Percentiles rank a stretch among this genome's conserved stretches.
Conservation (phyloP, 2,329 filamentous ascomycete genomes). For the Aureobasidium sp. region DNA sequence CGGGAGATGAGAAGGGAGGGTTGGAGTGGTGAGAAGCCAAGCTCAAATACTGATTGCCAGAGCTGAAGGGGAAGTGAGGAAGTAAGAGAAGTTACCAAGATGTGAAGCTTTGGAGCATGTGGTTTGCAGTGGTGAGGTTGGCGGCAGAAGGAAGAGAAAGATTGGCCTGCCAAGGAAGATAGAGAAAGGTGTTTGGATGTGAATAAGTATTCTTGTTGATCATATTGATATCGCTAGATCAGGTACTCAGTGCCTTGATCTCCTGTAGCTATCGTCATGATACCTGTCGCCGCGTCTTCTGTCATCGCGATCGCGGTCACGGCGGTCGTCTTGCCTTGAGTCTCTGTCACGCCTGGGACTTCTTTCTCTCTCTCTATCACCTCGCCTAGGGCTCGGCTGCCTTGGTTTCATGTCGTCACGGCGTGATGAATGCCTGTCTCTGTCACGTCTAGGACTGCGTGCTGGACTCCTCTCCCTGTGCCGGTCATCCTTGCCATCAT, state of each 20-base stretch:
- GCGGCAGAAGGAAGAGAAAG: too few species aligned
- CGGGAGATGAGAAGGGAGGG: too few species aligned
- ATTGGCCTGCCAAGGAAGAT: too few species aligned
- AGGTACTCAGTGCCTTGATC: conserved; percentile 17
- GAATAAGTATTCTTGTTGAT: background rate
- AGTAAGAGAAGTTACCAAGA: too few species aligned
- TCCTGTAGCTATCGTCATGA: conserved; percentile 19
- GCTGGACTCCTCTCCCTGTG: conserved; percentile 30
- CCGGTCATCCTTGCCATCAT: conserved; percentile 22
- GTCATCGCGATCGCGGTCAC: conserved; percentile 6
- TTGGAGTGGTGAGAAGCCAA: too few species aligned
- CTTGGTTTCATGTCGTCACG: conserved; percentile 13
- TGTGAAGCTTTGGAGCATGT: too few species aligned
- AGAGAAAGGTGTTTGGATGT: too few species aligned
- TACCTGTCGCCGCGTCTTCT: conserved; percentile 10
- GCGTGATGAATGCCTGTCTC: conserved; percentile 12
- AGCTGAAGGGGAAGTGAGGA: too few species aligned
- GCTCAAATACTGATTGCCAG: too few species aligned
- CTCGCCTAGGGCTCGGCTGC: conserved; percentile 16
- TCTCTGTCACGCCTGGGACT: conserved; percentile 4
- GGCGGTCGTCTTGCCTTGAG: conserved; percentile 12
- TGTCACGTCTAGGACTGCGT: conserved; percentile 26
- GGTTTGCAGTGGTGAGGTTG: too few species aligned
- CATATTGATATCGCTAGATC: background rate
- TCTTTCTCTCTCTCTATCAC: background rate